phyloP scores from a whole-genome alignment of 345 rosid species.

The Rhodamnia argentea region DNA sequence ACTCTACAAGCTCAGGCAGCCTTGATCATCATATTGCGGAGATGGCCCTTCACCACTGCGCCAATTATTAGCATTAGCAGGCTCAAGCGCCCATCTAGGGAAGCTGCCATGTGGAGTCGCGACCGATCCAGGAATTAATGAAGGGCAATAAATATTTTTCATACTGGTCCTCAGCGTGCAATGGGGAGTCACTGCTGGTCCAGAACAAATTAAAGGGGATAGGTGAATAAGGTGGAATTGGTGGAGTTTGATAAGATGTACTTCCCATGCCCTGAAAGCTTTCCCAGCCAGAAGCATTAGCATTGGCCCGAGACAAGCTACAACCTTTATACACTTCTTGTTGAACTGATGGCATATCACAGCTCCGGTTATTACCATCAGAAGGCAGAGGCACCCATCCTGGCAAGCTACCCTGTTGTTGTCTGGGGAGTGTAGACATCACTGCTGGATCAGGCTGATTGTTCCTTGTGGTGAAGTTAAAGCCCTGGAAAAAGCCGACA shows the following conservation, averaged over 20 bases:
- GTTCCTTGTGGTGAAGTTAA: conserved; percentile 5
- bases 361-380: not conserved
- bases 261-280: not conserved
- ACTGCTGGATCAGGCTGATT: conserved; percentile 10
- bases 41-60: not conserved
- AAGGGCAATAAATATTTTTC: not conserved
- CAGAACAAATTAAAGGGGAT: not conserved
- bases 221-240: not conserved
- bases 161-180: not conserved
- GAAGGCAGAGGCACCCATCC: not conserved
- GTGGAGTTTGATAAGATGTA: not conserved
- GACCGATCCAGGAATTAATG: not conserved
- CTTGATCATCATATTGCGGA: conserved; percentile 8
- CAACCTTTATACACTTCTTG: not conserved
- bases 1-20: not conserved
- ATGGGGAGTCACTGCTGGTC: not conserved
- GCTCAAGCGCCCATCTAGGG: not conserved
- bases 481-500: conserved; percentile 10
- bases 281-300: not conserved
- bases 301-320: not conserved
- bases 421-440: not conserved
- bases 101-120: not conserved
- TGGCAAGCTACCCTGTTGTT: not conserved
- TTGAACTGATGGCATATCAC: not conserved
- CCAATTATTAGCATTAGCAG: not conserved